Evolutionary conservation across 2,329 filamentous ascomycete genomes (phyloP), one percentile per base, ranked within the genome.

Genomic region (Penicillium sclerotigenum): DNA sequence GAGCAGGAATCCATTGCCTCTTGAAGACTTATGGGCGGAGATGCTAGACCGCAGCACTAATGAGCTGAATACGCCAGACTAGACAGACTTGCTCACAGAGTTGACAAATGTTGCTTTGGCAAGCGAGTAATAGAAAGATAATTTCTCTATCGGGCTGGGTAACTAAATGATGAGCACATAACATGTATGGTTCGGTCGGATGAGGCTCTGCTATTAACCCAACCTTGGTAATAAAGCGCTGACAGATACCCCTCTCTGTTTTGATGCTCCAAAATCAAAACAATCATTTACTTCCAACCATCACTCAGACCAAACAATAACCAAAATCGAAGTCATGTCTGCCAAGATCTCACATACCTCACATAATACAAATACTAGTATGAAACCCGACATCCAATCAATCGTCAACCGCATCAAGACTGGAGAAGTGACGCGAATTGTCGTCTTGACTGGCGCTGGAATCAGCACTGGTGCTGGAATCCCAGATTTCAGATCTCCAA

Each of bases 401-500:
- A 52, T 66, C 18, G 56, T 59, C 31, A 33, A 54, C 24, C 50
- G 49, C 13, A 60, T 66, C 50, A 65, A 61, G 46, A 40, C 34
- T 40, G 55, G 57, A 10, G 26, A 59, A 20, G 54, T 48, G 13
- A 64, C 34, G 5, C 59, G 52, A 8, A 65, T 69, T 13, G 56
- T 68, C 42, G 60, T 63, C 45, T 47, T 70, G n/a, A 50, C 87
- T 0, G 91, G 91, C 52, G 90, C 91, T 5, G 91, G 91, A 41
- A 91, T 95, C 60, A 71, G 68, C 47, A 73, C 71, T 1, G 78
- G 77, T 11, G 77, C 75, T 1, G 75, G 76, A 75, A 90, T 96
- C 59, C 91, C 91, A 60, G 91, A 96, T 74, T 96, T 96, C 73
- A 82, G 91, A 62, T 91, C 89, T 2, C 90, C 90, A 54, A 86